Base-by-base conservation (phyloP, 345 rosid genomes). In the Laguncularia racemosa region DNA sequence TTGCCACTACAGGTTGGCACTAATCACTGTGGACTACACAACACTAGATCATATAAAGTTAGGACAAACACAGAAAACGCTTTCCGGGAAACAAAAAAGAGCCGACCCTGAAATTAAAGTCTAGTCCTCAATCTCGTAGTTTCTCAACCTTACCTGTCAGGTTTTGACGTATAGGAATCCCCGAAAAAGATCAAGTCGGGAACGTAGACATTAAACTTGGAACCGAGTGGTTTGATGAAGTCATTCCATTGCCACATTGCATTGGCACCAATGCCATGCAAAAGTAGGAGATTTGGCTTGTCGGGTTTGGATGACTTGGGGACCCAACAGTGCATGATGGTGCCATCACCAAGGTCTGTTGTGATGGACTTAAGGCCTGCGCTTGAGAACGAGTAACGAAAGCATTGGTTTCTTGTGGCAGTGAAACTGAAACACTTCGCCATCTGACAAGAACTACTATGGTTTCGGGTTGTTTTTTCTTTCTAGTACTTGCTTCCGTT, bases 131-230 rank as follows among this genome's bases (percentile, higher is more conserved):
- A 9, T 10, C 40, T 33, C 40, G 9, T 33, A 33, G 40, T 33
- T 2, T 78, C 53, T 71, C 82, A 88, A 33, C 86, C 4, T 33
- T 33, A 68, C 21, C 96, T 68, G 16, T 91, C 96, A 13, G 87
- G 66, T 0, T 85, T 75, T 58, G 86, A 58, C 12, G 98, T 91
- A 84, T 74, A 70, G 45, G 98, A 91, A 3, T 85, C 92, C 16
- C 96, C 98, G 75, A 91, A 91, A 74, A 91, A 91, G 46, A 91
- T 60, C 46, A 91, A 87, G 74, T 91, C 95, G 12, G 96, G 98
- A 7, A 84, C 88, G 76, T 80, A 91, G 68, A 91, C 75, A 67
- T 91, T 91, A 78, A 82, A 91, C 57, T 79, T 74, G 62, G 86
- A 47, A 21, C 66, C 71, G 26, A 85, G 70, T 0, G 69, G 78